Evolutionary conservation across 148 eudicot species (phyloP), one percentile per base, ranked within the genome.

Genomic region (Pouteria glomerata): DNA sequence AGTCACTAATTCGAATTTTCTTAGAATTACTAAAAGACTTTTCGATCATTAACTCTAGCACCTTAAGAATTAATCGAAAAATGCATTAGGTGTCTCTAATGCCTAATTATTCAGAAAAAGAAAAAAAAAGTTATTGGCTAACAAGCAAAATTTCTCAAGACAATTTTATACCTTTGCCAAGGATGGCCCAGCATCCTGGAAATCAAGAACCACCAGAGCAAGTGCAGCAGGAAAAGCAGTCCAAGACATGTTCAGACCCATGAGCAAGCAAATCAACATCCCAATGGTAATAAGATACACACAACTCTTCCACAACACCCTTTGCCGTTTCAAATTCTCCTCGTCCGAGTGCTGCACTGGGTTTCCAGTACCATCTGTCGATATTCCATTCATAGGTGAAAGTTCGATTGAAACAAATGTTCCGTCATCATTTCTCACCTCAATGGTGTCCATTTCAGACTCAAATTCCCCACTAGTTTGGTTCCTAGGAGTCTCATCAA

Each of bases 161-260:
- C n/a, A n/a, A n/a, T n/a, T n/a, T n/a, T n/a, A n/a, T n/a, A 93
- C 98, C 92, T 93, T 90, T 56, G 87, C 98, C 67, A 93, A 76
- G 73, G 74, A 74, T 6, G 79, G 74, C 13, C 70, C 37, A 31
- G 79, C 79, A 76, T 76, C 79, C 53, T 63, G 62, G 41, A 76
- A 93, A 79, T 93, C 98, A 70, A 93, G 90, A 82, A 90, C 87
- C 31, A 89, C 85, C 37, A 93, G 97, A 56, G 92, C 97, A n/a
- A 93, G 82, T 8, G 98, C 98, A 52, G 98, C 92, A 55, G 95
- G 87, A 68, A 93, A 72, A 15, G 97, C 92, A 57, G 95, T 87
- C 97, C 97, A 93, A 6, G 98, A 93, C 98, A 93, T 93, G 69
- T 90, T 82, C 53, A 89, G 74, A 55, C 97, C 98, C 74, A 76